These are phyloP conservation scores for Hortiboletus campestris DNA, from an alignment of 768 basidiomycete species.

Conservation along the genomic window DNA sequence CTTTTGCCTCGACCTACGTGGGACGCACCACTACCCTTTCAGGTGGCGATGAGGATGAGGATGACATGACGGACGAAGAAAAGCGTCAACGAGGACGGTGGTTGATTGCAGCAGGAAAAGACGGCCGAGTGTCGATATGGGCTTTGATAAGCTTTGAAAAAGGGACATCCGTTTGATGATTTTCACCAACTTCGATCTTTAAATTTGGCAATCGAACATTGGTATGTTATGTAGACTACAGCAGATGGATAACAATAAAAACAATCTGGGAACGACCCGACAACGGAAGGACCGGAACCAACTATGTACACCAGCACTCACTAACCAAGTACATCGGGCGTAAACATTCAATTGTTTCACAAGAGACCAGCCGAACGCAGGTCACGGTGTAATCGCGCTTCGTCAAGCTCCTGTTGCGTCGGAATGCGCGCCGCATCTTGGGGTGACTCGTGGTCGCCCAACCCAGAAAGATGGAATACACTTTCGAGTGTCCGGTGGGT, in stretches of 20 bases:
- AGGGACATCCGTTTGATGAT: not conserved
- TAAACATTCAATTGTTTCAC: slow-evolving; percentile 20
- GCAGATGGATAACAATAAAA: slow-evolving; percentile 18
- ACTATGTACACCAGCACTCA: not conserved
- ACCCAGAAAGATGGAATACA: slow-evolving; percentile 47
- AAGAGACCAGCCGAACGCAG: slow-evolving; percentile 55
- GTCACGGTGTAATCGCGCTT: slow-evolving; percentile 48
- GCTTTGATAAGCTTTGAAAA: slow-evolving; percentile 45
- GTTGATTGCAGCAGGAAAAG: slow-evolving; percentile 66
- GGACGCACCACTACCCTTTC: slow-evolving; percentile 9
- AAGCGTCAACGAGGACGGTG: slow-evolving; percentile 51
- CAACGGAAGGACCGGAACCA: not conserved
- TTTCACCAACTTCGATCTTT: not conserved
- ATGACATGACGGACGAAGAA: slow-evolving; percentile 46
- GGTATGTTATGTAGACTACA: slow-evolving; percentile 19
- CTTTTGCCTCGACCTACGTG: slow-evolving; percentile 51
- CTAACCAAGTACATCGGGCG: slow-evolving; percentile 6
- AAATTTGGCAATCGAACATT: not conserved
- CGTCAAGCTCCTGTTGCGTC: slow-evolving; percentile 35
- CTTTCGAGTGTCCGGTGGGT: slow-evolving; percentile 50
- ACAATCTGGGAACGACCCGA: not conserved
- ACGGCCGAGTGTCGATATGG: slow-evolving; percentile 74
- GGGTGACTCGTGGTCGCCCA: slow-evolving; percentile 21
- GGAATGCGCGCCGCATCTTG: slow-evolving; percentile 20
- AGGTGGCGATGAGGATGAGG: slow-evolving; percentile 25